Percentiles rank a stretch among this genome's conserved stretches.
Conservation (phyloP, 1,139 yeast genomes). For the Kurtzmaniella natalensis region DNA sequence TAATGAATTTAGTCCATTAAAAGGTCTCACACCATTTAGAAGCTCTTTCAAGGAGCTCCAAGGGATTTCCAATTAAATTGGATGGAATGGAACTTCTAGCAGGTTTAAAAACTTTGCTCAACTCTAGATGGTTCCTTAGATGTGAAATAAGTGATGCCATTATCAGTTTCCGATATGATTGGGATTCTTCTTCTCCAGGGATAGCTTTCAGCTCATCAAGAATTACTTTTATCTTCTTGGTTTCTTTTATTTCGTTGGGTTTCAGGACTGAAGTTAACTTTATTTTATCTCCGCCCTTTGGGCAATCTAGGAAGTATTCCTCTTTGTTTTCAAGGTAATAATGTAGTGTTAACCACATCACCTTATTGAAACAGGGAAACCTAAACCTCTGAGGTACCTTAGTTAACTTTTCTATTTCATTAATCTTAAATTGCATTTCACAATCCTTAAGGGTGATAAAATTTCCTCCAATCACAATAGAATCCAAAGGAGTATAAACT, state of each 20-base stretch:
- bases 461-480: constrained; percentile 85
- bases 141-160: constrained; percentile 16
- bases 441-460: constrained; percentile 65
- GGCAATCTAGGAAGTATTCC: constrained; percentile 18
- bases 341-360: constrained; percentile 62
- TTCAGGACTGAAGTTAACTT: no score
- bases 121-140: constrained; percentile 21
- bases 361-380: constrained; percentile 71
- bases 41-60: constrained; percentile 15
- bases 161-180: constrained; percentile 1
- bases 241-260: no score
- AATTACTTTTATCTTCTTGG: no score
- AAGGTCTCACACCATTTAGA: constrained; percentile 14
- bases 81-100: constrained; percentile 29
- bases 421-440: constrained; percentile 56
- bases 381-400: constrained; percentile 72
- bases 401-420: constrained; percentile 60
- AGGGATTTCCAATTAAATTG: constrained; percentile 20
- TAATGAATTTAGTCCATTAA: no score
- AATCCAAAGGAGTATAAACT: constrained; percentile 77
- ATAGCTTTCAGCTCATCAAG: no score
- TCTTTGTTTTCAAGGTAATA: constrained; percentile 29
- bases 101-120: constrained; percentile 22
- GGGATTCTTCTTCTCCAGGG: no score
- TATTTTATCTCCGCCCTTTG: not conserved